phyloP scores from a whole-genome alignment of 768 basidiomycete species.

The Pleurotus salmoneostramineus region DNA sequence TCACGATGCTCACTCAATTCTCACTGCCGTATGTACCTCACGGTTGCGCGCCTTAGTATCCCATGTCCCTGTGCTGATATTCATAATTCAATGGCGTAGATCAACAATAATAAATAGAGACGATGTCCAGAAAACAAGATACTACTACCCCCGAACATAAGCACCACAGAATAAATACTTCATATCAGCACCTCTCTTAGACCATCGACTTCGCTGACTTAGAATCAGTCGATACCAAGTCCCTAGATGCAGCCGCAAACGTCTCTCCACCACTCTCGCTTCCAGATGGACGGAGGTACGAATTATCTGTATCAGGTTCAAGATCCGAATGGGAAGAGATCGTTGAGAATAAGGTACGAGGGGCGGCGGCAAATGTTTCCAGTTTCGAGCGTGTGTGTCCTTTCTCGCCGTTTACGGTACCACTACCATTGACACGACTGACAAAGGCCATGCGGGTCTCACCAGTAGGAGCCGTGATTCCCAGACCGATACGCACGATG shows the following conservation, averaged over 20 bases:
- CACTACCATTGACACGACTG: not conserved
- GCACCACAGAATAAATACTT: too few relatives aligned
- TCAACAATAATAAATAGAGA: too few relatives aligned
- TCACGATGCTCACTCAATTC: too few relatives aligned
- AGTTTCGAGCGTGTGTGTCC: not conserved
- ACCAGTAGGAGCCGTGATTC: constrained; percentile 19
- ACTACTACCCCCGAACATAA: too few relatives aligned
- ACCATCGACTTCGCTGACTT: not conserved
- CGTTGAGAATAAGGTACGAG: not conserved
- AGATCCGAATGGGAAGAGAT: not conserved
- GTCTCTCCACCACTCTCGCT: not conserved
- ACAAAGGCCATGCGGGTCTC: not conserved
- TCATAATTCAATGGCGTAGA: too few relatives aligned
- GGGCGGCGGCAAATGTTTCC: not conserved
- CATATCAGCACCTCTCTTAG: too few relatives aligned
- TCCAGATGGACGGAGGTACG: not conserved
- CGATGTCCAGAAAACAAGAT: too few relatives aligned
- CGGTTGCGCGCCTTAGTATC: too few relatives aligned
- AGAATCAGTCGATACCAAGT: not conserved
- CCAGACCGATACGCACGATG: constrained; percentile 34
- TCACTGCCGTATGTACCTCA: too few relatives aligned
- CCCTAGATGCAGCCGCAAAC: not conserved
- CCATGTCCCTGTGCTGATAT: too few relatives aligned
- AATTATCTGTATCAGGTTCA: not conserved
- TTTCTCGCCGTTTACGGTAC: not conserved